Base-by-base conservation (phyloP, 225 moss, liverwort and hornwort genomes). In the Ulota crispa region DNA sequence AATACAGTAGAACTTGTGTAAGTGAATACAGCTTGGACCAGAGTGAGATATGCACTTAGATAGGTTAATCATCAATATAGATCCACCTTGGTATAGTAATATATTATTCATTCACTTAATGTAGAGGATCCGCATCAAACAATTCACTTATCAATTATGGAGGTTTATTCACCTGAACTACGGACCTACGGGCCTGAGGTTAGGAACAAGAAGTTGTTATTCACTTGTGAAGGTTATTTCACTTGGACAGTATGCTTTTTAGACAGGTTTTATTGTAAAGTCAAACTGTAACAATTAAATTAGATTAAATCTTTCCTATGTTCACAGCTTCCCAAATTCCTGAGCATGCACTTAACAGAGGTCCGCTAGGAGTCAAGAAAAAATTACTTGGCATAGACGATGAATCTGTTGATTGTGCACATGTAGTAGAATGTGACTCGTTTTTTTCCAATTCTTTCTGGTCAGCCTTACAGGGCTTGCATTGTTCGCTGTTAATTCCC, bases 401-500 rank as follows among this genome's bases (percentile, higher is more conserved):
- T 12, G 37, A 24, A 68, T 12, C 41, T 41, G 37, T 41, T 23
- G 50, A 31, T 23, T 66, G 26, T 37, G 2, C 19, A 66, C 24
- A 53, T 65, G 16, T 34, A 32, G 24, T 52, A 18, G 34, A 52
- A 24, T 36, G 77, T 52, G 11, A 26, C 37, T 78, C 66, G 26
- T 54, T 23, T 5, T 54, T 66, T 78, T 37, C 37, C 34, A 53
- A 19, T 66, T 5, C 2, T 41, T 79, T 30, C 42, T 19, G 19
- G 19, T 66, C 77, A 36, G 4, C 53, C 36, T 37, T 27, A 37
- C 36, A 50, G 24, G 32, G 64, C 64, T 50, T 31, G 43, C 43
- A 1, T 28, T 75, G 42, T 78, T 78, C 52, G 69, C 23, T 80
- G 70, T 47, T 19, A 12, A 30, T 62, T 53, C 66, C 28, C 80